Evolutionary conservation across 345 rosid genomes (phyloP), one percentile per base, ranked within the genome.

Genomic region (Xanthoceras sorbifolium): DNA sequence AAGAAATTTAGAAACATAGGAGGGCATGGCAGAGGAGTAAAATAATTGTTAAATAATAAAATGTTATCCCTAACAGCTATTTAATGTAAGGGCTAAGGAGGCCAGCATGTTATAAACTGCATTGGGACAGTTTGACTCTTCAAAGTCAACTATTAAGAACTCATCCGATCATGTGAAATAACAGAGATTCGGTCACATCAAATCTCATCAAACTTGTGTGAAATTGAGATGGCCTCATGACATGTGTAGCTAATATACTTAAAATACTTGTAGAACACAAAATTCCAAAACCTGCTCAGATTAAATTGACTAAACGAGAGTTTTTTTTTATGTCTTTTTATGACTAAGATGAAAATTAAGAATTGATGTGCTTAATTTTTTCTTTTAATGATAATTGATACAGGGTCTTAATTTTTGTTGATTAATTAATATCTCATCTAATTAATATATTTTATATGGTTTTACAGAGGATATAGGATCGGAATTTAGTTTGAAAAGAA

Each of bases 91-190:
- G 22, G n/a, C n/a, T 15, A 29, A 28, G 50, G 50, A 14, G 42
- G 65, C 66, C 80, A 64, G 67, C 67, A 40, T 40, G 81, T 9
- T 38, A 72, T 72, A 55, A 36, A 38, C 61, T 42, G 81, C 73
- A 66, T 66, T 72, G 57, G 71, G 81, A 61, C 78, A 50, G 5
- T 55, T 61, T 68, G 78, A 66, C 81, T 28, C 34, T 29, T 31
- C 52, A 9, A 59, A 34, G 69, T 78, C 69, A 57, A 72, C 55
- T 6, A 44, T 42, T 28, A 40, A 28, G 23, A 9, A 54, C 29
- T 54, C 42, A 20, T 32, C 10, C 31, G n/a, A 52, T 70, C 63
- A 50, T 31, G 63, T 32, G 17, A 44, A n/a, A 17, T 69, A 69
- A 50, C 31, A 1, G 50, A 9, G 14, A 29, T 70, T 10, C 26